Percentiles rank a stretch among this genome's conserved stretches.
Conservation (phyloP, 805 yeast species). For the Wilhelminamyces savonicus region DNA sequence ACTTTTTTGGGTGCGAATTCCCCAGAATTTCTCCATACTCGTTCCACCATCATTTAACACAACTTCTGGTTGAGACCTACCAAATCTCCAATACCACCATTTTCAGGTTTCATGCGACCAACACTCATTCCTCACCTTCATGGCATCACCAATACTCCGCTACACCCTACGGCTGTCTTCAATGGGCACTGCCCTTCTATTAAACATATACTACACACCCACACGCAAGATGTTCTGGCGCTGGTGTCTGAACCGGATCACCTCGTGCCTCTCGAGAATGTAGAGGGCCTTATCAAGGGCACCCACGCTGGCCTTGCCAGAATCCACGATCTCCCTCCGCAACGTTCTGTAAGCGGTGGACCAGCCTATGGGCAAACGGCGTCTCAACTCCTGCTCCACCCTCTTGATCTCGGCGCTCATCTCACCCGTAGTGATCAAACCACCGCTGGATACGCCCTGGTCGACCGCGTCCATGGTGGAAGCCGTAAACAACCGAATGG, state of each 20-base stretch:
- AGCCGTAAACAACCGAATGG: constrained; percentile 88
- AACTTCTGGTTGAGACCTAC: no score
- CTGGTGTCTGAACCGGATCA: constrained; percentile 84
- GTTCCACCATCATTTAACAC: no score
- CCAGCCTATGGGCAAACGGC: constrained; percentile 95
- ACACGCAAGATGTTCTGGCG: constrained; percentile 11
- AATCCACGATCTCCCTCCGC: constrained; percentile 72
- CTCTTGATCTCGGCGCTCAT: constrained; percentile 64
- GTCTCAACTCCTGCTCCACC: constrained; percentile 79
- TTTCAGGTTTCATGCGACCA: no score
- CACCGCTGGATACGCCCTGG: constrained; percentile 47
- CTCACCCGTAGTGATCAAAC: constrained; percentile 45
- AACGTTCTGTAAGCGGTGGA: constrained; percentile 83
- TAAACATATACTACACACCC: constrained; percentile 5
- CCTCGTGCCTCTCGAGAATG: constrained; percentile 79
- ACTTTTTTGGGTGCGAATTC: no score
- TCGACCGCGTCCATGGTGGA: constrained; percentile 96
- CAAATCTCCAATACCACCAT: no score
- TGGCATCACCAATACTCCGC: no score
- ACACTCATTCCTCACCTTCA: no score
- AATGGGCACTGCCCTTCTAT: no score
- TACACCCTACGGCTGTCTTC: no score
- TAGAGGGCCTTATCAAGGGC: constrained; percentile 80
- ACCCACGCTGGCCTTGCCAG: constrained; percentile 53
- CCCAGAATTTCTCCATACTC: no score